Evolutionary conservation across 352 stramenopile species (phyloP).

Genomic region (Sclerospora graminicola): DNA sequence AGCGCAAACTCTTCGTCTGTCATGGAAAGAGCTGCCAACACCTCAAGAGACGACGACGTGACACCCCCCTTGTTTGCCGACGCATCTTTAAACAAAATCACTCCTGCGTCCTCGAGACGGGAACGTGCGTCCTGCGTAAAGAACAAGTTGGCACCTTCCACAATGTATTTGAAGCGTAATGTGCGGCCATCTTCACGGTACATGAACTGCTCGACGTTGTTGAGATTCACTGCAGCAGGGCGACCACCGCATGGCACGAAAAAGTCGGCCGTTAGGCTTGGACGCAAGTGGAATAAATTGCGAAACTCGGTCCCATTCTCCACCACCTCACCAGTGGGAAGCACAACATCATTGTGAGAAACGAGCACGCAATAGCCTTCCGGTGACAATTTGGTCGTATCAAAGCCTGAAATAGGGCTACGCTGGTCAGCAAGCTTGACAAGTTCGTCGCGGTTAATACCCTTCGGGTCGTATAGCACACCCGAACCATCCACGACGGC

Average conservation of each 20-base stretch:
- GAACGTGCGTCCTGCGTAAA: constrained; percentile 92
- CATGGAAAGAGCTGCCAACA: constrained; percentile 64
- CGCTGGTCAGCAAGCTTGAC: constrained; percentile 86
- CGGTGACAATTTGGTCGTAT: constrained; percentile 55
- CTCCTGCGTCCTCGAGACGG: constrained; percentile 89
- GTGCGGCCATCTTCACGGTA: constrained; percentile 55
- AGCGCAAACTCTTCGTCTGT: constrained; percentile 66
- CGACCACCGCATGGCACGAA: constrained; percentile 95
- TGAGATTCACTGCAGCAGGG: constrained; percentile 92
- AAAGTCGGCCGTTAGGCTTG: constrained; percentile 88
- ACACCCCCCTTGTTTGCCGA: constrained; percentile 87
- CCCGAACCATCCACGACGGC: constrained; percentile 91
- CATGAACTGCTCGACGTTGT: constrained; percentile 91
- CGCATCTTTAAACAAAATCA: constrained; percentile 96
- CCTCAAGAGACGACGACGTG: constrained; percentile 68
- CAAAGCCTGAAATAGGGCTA: constrained; percentile 86
- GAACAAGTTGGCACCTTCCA: constrained; percentile 97
- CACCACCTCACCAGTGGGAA: constrained; percentile 55
- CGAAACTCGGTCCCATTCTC: constrained; percentile 93
- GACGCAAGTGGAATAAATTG: constrained; percentile 95
- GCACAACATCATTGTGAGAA: constrained; percentile 59
- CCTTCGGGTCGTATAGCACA: constrained; percentile 91
- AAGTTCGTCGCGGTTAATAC: constrained; percentile 88
- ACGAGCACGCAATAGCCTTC: constrained; percentile 62
- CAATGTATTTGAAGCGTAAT: constrained; percentile 91